These are phyloP conservation scores for Saccharomycopsis crataegensis DNA, from an alignment of 1,139 yeast species.

Conservation along the genomic window DNA sequence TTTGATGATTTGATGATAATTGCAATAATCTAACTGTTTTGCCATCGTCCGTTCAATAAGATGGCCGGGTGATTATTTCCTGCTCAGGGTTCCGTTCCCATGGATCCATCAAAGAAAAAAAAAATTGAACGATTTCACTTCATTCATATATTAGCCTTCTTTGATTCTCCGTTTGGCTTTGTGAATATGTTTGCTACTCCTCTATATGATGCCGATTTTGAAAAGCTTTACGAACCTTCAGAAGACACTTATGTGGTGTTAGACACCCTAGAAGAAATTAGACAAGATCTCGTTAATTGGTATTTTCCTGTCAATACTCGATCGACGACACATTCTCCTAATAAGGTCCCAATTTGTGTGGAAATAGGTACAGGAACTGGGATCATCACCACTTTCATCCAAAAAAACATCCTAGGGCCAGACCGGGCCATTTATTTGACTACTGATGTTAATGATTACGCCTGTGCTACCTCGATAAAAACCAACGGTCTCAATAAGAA, in stretches of 20 bases:
- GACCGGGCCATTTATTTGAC: constrained; percentile 45
- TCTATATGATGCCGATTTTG: constrained; percentile 35
- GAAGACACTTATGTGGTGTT: constrained; percentile 83
- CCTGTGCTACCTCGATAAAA: constrained; percentile 47
- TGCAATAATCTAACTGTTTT: too few species aligned
- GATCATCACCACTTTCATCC: constrained; percentile 68
- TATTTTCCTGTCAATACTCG: neutral
- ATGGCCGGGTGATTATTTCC: too few species aligned
- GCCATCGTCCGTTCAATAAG: too few species aligned
- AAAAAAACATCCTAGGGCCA: constrained; percentile 40
- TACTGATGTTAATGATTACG: constrained; percentile 75
- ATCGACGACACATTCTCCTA: neutral
- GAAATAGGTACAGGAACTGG: constrained; percentile 95
- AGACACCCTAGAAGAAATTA: constrained; percentile 67
- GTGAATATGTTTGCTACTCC: constrained; percentile 51
- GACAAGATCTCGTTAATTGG: constrained; percentile 21
- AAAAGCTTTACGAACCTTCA: constrained; percentile 80
- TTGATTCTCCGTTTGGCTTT: too few species aligned
- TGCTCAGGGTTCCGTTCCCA: too few species aligned
- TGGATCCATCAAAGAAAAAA: too few species aligned
- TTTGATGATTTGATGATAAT: too few species aligned
- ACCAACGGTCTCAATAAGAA: constrained; percentile 46
- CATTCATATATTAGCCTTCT: too few species aligned
- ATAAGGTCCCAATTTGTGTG: constrained; percentile 47
- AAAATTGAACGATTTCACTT: too few species aligned